phyloP scores from a whole-genome alignment of 202 grass and related monocot genomes.

The Bolboschoenoplectus hybrid region DNA sequence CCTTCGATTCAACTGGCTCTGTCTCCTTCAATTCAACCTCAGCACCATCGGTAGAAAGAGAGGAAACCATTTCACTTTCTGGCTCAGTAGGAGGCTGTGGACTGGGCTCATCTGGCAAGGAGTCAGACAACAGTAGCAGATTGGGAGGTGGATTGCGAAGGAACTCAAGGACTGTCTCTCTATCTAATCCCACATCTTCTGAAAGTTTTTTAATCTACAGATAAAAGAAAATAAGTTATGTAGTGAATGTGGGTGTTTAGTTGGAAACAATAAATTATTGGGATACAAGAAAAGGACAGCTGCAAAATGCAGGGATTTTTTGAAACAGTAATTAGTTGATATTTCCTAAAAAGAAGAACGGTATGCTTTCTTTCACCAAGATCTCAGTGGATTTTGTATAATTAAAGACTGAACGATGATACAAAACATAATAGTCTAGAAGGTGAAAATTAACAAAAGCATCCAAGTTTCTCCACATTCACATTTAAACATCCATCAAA shows the following conservation, averaged over 20 bases:
- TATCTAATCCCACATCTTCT: conserved; percentile 76
- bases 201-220: conserved; percentile 90
- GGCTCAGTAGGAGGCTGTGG: conserved; percentile 45
- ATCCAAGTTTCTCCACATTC: background rate
- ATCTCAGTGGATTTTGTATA: background rate
- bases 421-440: background rate
- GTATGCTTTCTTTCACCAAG: background rate
- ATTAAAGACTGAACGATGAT: background rate
- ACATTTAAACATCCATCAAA: background rate
- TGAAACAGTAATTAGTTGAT: background rate
- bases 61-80: conserved; percentile 43
- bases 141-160: conserved; percentile 90
- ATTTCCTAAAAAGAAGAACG: background rate
- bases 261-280: conserved; percentile 8
- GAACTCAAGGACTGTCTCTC: conserved; percentile 73
- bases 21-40: conserved; percentile 45
- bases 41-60: conserved; percentile 33
- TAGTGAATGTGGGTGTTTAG: conserved; percentile 36
- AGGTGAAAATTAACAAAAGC: too few relatives aligned
- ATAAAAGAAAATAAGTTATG: conserved; percentile 37
- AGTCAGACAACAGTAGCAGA: conserved; percentile 87
- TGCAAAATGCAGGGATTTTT: conserved; percentile 7
- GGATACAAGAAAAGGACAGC: background rate
- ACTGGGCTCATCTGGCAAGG: conserved; percentile 69
- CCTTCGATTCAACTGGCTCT: conserved; percentile 29